Evolutionary conservation across 2,329 filamentous ascomycete species (phyloP), one percentile per base, ranked within the genome.

Genomic region (Coniochaeta pulveracea): DNA sequence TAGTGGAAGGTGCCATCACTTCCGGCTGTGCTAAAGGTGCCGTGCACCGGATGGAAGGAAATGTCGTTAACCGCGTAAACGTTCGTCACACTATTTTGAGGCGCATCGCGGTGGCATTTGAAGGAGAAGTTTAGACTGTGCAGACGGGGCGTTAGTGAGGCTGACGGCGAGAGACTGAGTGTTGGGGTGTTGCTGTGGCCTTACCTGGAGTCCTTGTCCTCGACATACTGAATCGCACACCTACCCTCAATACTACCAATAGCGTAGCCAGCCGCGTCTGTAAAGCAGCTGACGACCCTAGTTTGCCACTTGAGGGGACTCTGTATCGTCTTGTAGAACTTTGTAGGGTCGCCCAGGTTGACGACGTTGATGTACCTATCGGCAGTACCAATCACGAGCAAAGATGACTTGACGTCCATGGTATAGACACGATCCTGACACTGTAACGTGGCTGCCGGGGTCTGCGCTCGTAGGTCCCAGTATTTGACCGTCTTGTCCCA

Each of bases 281-380:
- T 77, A 56, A 98, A 98, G 64, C 89, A 96, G 62, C 82, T 91
- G 33, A 96, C 84, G 10, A 93, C 85, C 37, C 89, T 71, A 2
- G 91, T 98, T 68, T 98, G 91, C 85, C 88, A 98, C 63, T 98
- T 98, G 27, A 98, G 71, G 3, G 91, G 91, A 51, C 85, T 94
- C 60, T 94, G 85, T 33, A 95, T 72, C 8, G 85, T 89, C 71
- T 98, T 98, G 73, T 93, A 95, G 58, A 95, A 85, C 48, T 85
- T 85, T 34, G 74, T 75, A 4, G 91, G 91, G 40, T 93, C 80
- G 52, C 81, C 79, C 35, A 98, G 73, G 59, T 94, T 86, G 60
- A 98, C 69, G 41, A 98, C 80, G 56, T 96, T 88, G 66, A 98
- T 93, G 59, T 93, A 93, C 39, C 91, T 77, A 52, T 98, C 91